Base-by-base conservation (phyloP, 257 asterid genomes). In the Solanum boliviense region DNA sequence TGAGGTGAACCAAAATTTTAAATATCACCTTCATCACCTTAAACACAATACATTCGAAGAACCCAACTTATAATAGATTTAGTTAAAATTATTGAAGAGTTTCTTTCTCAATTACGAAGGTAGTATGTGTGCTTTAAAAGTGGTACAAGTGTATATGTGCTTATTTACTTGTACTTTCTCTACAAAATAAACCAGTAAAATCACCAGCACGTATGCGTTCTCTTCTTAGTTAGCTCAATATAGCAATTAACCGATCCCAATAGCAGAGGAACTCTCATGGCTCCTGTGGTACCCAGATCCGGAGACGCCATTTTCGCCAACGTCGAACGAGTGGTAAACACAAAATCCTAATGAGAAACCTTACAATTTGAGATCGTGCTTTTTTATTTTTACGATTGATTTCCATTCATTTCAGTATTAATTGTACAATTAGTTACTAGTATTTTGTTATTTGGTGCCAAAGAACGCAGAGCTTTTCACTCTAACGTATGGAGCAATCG, bases 391-490 rank as follows among this genome's bases (percentile, higher is more conserved):
- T 8, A 13, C 41, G 41, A 2, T 72, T 34, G 44, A 39, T 78
- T n/a, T 38, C 62, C 62, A 13, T 78, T 25, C 84, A 2, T 44
- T 44, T 25, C 25, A 44, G 84, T 25, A 79, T 44, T 4, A 79
- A 81, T 48, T 9, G 68, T 23, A 46, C 27, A 16, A 13, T 44
- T 46, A 81, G 7, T 81, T 7, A 44, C 3, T 1, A 15, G 13
- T 78, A 16, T 81, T 16, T 79, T 79, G 15, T 44, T 44, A 13
- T 41, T 41, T 13, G 65, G 36, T 15, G 62, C 13, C 18, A 31
- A 81, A 95, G 99, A 97, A 97, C 52, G 96, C 99, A 1, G 99
- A 97, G 93, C 95, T 95, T 72, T 97, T 97, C 92, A 96, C 98
- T 83, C 91, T 97, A 62, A 97, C 99, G 7, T 97, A 95, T 71